These are phyloP conservation scores for Talaromyces piceae DNA, from an alignment of 2,329 filamentous ascomycete species.

Conservation along the genomic window DNA sequence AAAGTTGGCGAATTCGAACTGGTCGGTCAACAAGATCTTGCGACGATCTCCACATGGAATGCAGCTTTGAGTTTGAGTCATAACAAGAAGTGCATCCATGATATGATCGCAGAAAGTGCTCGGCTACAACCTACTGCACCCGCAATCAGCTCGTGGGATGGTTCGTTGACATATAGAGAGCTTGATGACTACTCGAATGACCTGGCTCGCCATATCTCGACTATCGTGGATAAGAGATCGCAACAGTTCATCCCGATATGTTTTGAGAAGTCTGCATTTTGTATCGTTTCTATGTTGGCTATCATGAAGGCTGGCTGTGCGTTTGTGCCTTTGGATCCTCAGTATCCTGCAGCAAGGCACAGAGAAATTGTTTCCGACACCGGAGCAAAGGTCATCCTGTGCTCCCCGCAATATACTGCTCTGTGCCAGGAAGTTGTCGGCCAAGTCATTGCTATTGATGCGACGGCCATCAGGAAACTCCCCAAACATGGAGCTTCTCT, in stretches of 20 bases:
- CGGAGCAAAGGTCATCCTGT: conserved; percentile 5
- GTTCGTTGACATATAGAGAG: conserved; percentile 26
- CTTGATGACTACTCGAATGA: conserved; percentile 25
- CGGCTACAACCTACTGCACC: conserved; percentile 14
- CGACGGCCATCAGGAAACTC: not conserved
- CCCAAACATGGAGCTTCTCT: not conserved
- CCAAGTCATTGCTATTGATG: conserved; percentile 5
- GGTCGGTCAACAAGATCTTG: not conserved
- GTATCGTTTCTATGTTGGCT: conserved; percentile 12
- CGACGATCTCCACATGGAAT: conserved; percentile 8
- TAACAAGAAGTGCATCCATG: conserved; percentile 8
- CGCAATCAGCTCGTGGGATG: conserved; percentile 28
- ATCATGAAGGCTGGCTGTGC: conserved; percentile 16
- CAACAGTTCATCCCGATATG: conserved; percentile 18
- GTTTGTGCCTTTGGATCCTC: conserved; percentile 11
- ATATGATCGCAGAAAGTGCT: conserved; percentile 5
- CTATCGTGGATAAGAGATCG: conserved; percentile 18
- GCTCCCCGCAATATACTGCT: conserved; percentile 4
- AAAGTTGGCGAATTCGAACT: not conserved
- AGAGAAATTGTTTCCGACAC: conserved; percentile 7
- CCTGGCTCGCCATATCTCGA: conserved; percentile 23
- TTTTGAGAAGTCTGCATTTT: conserved; percentile 15
- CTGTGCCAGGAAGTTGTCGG: conserved; percentile 3
- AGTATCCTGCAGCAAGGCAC: conserved; percentile 5
- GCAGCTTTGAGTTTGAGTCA: conserved; percentile 8